Conservation (phyloP, 2,329 filamentous ascomycete genomes). For the Hypoxylon sp. region DNA sequence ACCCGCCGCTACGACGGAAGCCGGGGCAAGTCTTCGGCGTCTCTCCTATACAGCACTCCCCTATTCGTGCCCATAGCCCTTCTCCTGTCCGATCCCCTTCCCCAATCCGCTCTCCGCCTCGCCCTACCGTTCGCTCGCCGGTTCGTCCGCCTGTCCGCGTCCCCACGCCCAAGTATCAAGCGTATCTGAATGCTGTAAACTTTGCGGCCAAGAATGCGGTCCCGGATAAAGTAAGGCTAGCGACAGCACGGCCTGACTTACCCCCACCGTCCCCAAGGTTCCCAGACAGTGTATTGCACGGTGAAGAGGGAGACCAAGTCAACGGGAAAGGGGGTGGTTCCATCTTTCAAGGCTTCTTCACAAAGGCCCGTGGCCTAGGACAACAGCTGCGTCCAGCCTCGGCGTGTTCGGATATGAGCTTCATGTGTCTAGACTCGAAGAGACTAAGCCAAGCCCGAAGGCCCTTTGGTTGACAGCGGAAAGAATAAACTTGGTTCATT, state of each 20-base stretch:
- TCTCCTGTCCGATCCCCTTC: not conserved
- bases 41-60: not conserved
- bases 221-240: not conserved
- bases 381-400: not conserved
- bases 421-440: slow-evolving; percentile 18
- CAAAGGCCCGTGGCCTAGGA: not conserved
- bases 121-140: not conserved
- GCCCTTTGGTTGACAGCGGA: not conserved
- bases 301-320: not conserved
- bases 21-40: slow-evolving; percentile 8
- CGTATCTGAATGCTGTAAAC: slow-evolving; percentile 31
- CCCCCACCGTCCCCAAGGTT: not conserved
- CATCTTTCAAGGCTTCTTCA: not conserved
- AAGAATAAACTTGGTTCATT: not conserved
- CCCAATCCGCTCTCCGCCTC: not conserved
- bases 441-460: not conserved
- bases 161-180: slow-evolving; percentile 31
- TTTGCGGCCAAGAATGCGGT: slow-evolving; percentile 4
- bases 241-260: not conserved
- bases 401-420: slow-evolving; percentile 14
- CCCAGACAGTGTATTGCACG: not conserved
- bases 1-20: slow-evolving; percentile 20
- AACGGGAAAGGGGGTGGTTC: not conserved
- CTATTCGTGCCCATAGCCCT: not conserved
- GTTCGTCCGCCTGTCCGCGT: not conserved